Evolutionary conservation across 208 protist genomes (phyloP).

Genomic region (Naegleria fowleri): DNA sequence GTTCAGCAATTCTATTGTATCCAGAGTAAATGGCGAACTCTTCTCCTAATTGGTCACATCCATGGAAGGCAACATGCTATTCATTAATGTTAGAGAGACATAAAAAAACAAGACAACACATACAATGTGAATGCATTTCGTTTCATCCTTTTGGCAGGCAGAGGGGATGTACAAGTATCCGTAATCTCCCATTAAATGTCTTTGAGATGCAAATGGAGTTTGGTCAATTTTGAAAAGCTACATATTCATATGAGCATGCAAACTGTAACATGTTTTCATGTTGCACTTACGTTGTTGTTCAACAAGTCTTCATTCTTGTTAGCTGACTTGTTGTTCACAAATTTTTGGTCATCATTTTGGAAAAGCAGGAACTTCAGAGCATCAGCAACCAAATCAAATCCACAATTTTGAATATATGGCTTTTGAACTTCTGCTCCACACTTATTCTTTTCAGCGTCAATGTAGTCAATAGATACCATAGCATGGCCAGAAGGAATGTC

Average conservation of each 20-base stretch:
- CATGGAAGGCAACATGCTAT: slow-evolving; percentile 44
- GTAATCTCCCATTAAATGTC: neutral
- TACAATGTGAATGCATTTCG: slow-evolving; percentile 25
- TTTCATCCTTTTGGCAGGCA: slow-evolving; percentile 13
- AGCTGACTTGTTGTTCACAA: neutral
- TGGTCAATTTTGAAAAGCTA: neutral
- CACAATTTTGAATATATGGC: neutral
- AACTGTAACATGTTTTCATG: too few relatives aligned
- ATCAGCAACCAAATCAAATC: neutral
- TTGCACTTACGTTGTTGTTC: too few relatives aligned
- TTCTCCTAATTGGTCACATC: slow-evolving; percentile 40
- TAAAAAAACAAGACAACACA: too few relatives aligned
- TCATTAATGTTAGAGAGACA: neutral
- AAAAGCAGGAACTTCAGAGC: neutral
- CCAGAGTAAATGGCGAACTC: slow-evolving; percentile 35
- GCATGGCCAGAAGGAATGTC: slow-evolving; percentile 34
- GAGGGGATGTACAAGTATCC: slow-evolving; percentile 32
- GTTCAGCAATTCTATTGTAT: slow-evolving; percentile 43
- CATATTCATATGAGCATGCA: neutral
- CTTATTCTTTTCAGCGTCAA: neutral
- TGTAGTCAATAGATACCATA: slow-evolving; percentile 32
- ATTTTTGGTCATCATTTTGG: neutral
- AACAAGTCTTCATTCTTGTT: too few relatives aligned
- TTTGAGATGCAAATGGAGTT: neutral
- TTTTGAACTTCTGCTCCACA: neutral